Conservation (phyloP, 352 stramenopile species). For the Blastocystis sp. region DNA sequence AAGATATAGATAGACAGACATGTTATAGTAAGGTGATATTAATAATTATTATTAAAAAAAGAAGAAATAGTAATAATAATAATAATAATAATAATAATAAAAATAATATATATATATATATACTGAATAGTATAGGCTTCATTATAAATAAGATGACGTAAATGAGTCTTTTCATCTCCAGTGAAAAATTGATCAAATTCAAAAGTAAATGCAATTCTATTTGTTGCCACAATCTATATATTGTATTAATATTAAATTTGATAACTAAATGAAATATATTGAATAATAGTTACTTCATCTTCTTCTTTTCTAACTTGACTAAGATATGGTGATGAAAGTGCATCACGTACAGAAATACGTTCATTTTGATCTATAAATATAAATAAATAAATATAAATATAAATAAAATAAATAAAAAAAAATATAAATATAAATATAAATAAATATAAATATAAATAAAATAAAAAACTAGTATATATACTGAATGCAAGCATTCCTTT, state of each 20-base stretch:
- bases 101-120: too few relatives aligned
- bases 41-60: too few relatives aligned
- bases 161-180: conserved; percentile 16
- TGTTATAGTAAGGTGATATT: too few relatives aligned
- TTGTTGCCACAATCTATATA: neutral
- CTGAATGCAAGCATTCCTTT: conserved; percentile 60
- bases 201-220: conserved; percentile 22
- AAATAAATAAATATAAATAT: neutral
- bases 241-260: neutral
- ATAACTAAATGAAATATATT: neutral
- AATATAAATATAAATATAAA: neutral
- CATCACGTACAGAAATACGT: conserved; percentile 81
- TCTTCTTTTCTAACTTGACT: too few relatives aligned
- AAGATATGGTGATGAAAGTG: conserved; percentile 82
- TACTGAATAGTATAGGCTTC: too few relatives aligned
- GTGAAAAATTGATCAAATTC: conserved; percentile 4
- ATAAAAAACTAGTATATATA: neutral
- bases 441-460: neutral
- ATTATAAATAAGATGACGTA: conserved; percentile 33
- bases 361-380: conserved; percentile 61
- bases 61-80: too few relatives aligned
- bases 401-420: neutral
- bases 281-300: neutral
- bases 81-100: too few relatives aligned
- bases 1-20: too few relatives aligned